Evolutionary conservation across 208 protist genomes (phyloP).

Genomic region (Crithidia acanthocephali): DNA sequence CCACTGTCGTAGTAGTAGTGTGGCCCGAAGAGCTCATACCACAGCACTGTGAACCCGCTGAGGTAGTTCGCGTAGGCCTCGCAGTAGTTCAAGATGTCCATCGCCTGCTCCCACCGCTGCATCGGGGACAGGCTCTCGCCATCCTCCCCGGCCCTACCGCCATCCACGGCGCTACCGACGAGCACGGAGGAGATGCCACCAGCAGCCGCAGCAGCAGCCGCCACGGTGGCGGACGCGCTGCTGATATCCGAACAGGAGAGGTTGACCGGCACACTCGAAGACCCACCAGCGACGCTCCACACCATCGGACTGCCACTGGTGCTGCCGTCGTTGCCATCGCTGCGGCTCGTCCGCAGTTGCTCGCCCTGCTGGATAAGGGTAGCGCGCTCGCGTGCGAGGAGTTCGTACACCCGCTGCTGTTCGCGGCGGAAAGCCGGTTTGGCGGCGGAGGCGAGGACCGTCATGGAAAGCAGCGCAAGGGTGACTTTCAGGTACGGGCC

Average conservation of each 20-base stretch:
- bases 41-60: constrained; percentile 51
- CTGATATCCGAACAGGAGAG: constrained; percentile 2
- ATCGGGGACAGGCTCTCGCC: constrained; percentile 7
- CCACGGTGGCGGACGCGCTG: not conserved
- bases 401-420: constrained; percentile 23
- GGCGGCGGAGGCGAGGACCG: constrained; percentile 20
- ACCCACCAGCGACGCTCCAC: not conserved
- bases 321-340: not conserved
- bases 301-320: not conserved
- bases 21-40: constrained; percentile 69
- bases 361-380: constrained; percentile 19
- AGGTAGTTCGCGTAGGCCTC: constrained; percentile 61
- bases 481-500: constrained; percentile 19
- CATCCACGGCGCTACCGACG: not conserved
- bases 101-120: constrained; percentile 30
- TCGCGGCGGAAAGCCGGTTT: constrained; percentile 19
- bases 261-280: not conserved
- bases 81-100: constrained; percentile 41
- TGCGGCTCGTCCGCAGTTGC: not conserved
- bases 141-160: not conserved
- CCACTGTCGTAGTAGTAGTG: constrained; percentile 36
- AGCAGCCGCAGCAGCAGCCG: not conserved
- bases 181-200: not conserved
- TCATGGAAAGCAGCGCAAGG: constrained; percentile 28
- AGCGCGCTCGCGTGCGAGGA: constrained; percentile 15